Percentiles rank a stretch among this genome's conserved stretches.
Evolutionary conservation across 2,329 filamentous ascomycete species (phyloP).

Genomic region (Ascochyta clinopodiicola): DNA sequence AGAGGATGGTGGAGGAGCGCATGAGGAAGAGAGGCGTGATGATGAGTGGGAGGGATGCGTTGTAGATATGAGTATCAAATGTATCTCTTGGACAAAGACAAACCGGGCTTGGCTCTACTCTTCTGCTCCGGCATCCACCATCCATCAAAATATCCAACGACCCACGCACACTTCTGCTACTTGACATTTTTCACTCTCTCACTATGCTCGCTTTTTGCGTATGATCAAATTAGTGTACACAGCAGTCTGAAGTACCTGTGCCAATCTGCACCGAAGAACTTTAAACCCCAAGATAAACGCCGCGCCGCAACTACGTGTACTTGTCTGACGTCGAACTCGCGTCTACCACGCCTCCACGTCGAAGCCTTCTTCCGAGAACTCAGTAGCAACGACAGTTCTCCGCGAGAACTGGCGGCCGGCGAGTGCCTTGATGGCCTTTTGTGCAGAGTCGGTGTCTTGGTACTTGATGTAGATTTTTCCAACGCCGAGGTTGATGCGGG

Average conservation of each 20-base stretch:
- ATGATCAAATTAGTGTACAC: conserved; percentile 20
- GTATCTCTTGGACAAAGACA: background rate
- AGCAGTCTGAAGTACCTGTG: conserved; percentile 10
- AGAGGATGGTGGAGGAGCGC: conserved; percentile 25
- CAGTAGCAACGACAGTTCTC: conserved; percentile 93
- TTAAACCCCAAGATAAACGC: conserved; percentile 1
- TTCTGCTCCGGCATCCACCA: background rate
- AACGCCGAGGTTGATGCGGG: conserved; percentile 84
- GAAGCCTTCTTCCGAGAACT: conserved; percentile 98
- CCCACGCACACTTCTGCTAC: background rate
- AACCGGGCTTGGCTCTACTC: background rate
- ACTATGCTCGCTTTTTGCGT: conserved; percentile 17
- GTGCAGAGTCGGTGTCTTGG: conserved; percentile 76
- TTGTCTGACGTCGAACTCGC: background rate
- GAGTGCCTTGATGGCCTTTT: conserved; percentile 85
- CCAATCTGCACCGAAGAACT: conserved; percentile 5
- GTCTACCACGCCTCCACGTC: conserved; percentile 87
- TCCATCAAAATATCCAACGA: background rate
- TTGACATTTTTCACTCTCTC: background rate
- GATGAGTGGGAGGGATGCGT: conserved; percentile 14
- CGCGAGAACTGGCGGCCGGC: conserved; percentile 96
- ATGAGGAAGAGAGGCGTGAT: conserved; percentile 26
- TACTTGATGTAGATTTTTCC: conserved; percentile 99
- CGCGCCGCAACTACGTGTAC: background rate
- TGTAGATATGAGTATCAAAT: background rate